A percentile compares a stretch with the other conserved stretches of the same genome.
Conservation (phyloP, 2,329 filamentous ascomycete species). For the Clonostachys solani region DNA sequence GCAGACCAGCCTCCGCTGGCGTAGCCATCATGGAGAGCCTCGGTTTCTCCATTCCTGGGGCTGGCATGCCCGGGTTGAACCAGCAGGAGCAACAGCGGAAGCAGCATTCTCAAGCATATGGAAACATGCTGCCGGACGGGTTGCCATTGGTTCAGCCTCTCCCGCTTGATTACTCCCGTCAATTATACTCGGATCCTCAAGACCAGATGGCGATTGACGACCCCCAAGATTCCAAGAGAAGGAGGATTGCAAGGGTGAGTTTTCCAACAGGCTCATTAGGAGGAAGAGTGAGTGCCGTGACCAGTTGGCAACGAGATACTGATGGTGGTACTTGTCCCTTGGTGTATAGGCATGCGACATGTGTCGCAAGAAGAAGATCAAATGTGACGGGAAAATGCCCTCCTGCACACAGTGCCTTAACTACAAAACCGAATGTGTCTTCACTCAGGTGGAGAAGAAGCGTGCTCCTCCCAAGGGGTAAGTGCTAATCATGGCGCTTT, state of each 20-base stretch:
- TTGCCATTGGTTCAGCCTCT: slow-evolving; percentile 49
- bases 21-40: no score
- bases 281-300: not conserved
- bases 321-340: not conserved
- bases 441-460: slow-evolving; percentile 99
- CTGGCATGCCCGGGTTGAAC: no score
- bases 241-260: slow-evolving; percentile 77
- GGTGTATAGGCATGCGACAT: slow-evolving; percentile 76
- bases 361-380: slow-evolving; percentile 96
- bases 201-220: slow-evolving; percentile 52
- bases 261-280: slow-evolving; percentile 17
- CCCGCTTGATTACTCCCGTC: slow-evolving; percentile 52
- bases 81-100: no score
- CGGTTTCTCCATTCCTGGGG: no score
- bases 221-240: slow-evolving; percentile 78
- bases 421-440: slow-evolving; percentile 96
- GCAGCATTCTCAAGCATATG: no score
- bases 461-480: slow-evolving; percentile 95
- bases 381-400: slow-evolving; percentile 94
- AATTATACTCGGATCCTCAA: slow-evolving; percentile 53
- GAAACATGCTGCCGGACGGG: slow-evolving; percentile 39
- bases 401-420: slow-evolving; percentile 95
- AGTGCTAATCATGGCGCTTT: slow-evolving; percentile 12
- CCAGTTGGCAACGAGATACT: not conserved
- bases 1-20: no score